Conservation (phyloP, 176 grass and related monocot species). For the Bothriochloa decipiens region DNA sequence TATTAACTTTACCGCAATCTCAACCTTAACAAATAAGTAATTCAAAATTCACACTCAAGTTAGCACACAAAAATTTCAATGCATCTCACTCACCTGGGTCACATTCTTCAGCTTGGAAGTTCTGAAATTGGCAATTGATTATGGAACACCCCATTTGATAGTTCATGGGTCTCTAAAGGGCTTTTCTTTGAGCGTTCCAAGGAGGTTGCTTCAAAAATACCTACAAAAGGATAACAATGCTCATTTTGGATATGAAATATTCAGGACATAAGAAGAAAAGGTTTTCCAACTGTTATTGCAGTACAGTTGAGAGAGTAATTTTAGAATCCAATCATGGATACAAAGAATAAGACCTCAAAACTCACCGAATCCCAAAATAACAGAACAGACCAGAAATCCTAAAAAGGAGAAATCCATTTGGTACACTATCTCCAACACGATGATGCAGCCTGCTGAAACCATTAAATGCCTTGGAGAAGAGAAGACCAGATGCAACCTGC, state of each 20-base stretch:
- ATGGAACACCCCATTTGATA: slow-evolving; percentile 66
- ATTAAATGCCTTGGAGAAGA: slow-evolving; percentile 96
- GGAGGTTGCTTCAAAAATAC: slow-evolving; percentile 94
- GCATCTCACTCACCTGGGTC: slow-evolving; percentile 25
- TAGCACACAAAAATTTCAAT: not conserved
- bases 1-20: not conserved
- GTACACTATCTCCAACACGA: slow-evolving; percentile 83
- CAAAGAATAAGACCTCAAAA: slow-evolving; percentile 39
- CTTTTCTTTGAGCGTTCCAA: slow-evolving; percentile 75
- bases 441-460: slow-evolving; percentile 81
- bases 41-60: not conserved
- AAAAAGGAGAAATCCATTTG: slow-evolving; percentile 90
- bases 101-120: slow-evolving; percentile 67
- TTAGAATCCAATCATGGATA: slow-evolving; percentile 23
- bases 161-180: slow-evolving; percentile 72
- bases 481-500: slow-evolving; percentile 95
- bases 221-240: slow-evolving; percentile 42
- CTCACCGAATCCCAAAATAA: slow-evolving; percentile 88
- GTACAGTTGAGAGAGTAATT: slow-evolving; percentile 21
- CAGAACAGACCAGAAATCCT: slow-evolving; percentile 76
- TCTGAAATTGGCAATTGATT: slow-evolving; percentile 73
- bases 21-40: not conserved
- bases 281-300: not conserved
- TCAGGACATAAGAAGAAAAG: slow-evolving; percentile 34
- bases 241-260: slow-evolving; percentile 32